These are phyloP conservation scores for Phytophthora sojae DNA, from an alignment of 352 stramenopile genomes.

Conservation along the genomic window DNA sequence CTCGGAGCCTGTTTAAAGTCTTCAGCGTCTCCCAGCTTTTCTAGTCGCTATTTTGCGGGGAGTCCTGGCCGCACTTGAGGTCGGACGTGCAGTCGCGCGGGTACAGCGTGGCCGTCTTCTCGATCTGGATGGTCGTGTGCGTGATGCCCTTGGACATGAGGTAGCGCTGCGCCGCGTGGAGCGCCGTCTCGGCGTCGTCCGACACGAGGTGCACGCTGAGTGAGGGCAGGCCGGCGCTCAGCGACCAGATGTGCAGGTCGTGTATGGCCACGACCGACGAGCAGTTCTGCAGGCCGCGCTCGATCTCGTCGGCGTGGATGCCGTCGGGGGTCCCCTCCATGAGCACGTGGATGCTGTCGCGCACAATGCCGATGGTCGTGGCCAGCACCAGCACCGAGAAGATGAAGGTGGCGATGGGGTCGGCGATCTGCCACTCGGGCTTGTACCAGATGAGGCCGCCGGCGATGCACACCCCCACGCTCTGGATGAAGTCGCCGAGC, in stretches of 20 bases:
- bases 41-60: conserved; percentile 54
- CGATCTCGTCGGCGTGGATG: conserved; percentile 90
- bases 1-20: conserved; percentile 2
- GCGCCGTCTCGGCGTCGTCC: conserved; percentile 66
- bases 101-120: conserved; percentile 75
- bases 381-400: conserved; percentile 96
- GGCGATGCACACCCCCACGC: conserved; percentile 95
- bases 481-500: conserved; percentile 97
- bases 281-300: conserved; percentile 78
- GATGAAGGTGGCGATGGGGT: conserved; percentile 98
- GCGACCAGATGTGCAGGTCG: conserved; percentile 98
- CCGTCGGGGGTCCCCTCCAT: conserved; percentile 95
- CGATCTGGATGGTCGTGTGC: conserved; percentile 91
- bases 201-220: conserved; percentile 95
- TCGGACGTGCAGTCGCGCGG: conserved; percentile 72
- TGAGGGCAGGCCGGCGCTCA: conserved; percentile 91
- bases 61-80: conserved; percentile 84
- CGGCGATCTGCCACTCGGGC: conserved; percentile 95
- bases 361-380: conserved; percentile 94
- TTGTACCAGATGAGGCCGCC: conserved; percentile 97
- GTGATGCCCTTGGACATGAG: conserved; percentile 83
- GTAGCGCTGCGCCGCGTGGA: conserved; percentile 77
- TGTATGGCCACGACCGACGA: conserved; percentile 93
- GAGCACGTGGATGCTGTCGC: conserved; percentile 93
- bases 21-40: conserved; percentile 8